Evolutionary conservation across 192 early-diverging fungal species (phyloP).

Genomic region (Podila verticillata): DNA sequence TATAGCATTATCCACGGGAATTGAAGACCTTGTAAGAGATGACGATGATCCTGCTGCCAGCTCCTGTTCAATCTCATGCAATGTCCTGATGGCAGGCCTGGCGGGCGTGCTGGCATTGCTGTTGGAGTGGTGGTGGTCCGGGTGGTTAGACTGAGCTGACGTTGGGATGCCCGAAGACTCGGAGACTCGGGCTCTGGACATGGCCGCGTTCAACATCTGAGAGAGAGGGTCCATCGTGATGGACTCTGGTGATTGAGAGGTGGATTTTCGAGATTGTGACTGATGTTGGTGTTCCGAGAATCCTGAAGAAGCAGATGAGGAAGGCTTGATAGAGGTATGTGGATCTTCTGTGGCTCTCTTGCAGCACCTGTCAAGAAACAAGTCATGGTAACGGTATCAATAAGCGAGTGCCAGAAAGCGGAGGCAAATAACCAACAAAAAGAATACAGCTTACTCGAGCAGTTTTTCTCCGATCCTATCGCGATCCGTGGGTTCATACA

Average conservation of each 20-base stretch:
- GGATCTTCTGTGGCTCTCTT: conserved; percentile 32
- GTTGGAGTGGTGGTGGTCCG: not conserved
- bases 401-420: not conserved
- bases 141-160: not conserved
- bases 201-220: conserved; percentile 37
- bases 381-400: not conserved
- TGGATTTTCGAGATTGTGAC: not conserved
- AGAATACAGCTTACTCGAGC: conserved; percentile 50
- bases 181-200: conserved; percentile 39
- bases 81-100: not conserved
- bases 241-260: not conserved
- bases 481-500: conserved; percentile 78
- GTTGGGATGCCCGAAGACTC: conserved; percentile 36
- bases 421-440: not conserved
- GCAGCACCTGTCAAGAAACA: conserved; percentile 16
- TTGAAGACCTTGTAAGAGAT: not conserved
- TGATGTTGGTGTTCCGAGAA: not conserved
- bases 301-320: not conserved
- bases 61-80: not conserved
- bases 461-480: conserved; percentile 64
- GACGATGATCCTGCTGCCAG: not conserved
- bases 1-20: not conserved
- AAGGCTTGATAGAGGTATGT: not conserved
- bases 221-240: conserved; percentile 24
- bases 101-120: not conserved